These are phyloP conservation scores for Myriosclerotinia curreyana DNA, from an alignment of 2,329 filamentous ascomycete species.

Conservation along the genomic window DNA sequence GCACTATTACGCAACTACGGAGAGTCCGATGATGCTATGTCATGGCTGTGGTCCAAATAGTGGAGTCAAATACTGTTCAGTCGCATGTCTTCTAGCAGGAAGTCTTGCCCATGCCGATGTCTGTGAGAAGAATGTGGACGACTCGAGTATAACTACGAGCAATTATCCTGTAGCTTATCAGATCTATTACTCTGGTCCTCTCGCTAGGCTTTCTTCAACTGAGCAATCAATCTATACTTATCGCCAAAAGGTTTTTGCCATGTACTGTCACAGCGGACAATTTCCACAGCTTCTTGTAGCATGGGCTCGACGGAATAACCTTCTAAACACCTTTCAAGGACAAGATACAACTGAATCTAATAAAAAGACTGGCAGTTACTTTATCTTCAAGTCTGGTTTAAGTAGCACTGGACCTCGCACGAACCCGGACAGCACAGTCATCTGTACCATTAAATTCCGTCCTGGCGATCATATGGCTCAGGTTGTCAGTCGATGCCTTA, in stretches of 20 bases:
- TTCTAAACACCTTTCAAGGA: conserved; percentile 1
- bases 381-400: conserved; percentile 32
- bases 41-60: conserved; percentile 29
- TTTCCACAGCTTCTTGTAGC: conserved; percentile 30
- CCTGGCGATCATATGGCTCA: conserved; percentile 23
- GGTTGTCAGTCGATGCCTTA: conserved; percentile 29
- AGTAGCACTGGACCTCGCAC: conserved; percentile 19
- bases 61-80: conserved; percentile 32
- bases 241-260: conserved; percentile 33
- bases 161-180: conserved; percentile 16
- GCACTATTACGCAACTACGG: conserved; percentile 6
- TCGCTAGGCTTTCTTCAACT: background rate
- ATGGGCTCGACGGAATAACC: conserved; percentile 25
- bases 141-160: background rate
- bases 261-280: conserved; percentile 29
- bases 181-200: background rate
- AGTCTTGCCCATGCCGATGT: conserved; percentile 27
- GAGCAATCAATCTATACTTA: conserved; percentile 25
- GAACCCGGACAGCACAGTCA: conserved; percentile 28
- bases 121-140: conserved; percentile 25
- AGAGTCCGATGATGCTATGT: conserved; percentile 29
- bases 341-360: conserved; percentile 21
- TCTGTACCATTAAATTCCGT: conserved; percentile 29
- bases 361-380: conserved; percentile 33
- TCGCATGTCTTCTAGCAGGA: conserved; percentile 33